Conservation (phyloP, 805 yeast genomes). For the Pichia ethanolica region DNA sequence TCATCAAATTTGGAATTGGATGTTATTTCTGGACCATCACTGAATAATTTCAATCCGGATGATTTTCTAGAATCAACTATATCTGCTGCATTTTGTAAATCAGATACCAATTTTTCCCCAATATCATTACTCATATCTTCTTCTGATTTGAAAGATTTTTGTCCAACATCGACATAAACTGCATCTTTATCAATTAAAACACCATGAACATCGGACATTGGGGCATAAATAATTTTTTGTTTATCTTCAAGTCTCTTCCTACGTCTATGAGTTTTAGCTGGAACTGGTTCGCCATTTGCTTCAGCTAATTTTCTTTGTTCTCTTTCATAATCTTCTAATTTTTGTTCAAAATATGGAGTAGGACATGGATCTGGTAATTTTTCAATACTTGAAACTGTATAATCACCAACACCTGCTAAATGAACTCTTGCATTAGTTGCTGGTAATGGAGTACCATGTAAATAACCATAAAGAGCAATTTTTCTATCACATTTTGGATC, state of each 20-base stretch:
- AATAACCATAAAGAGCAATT: constrained; percentile 86
- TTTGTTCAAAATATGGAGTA: constrained; percentile 87
- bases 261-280: constrained; percentile 46
- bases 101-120: constrained; percentile 81
- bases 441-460: constrained; percentile 88
- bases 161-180: constrained; percentile 81
- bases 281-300: constrained; percentile 45
- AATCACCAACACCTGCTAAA: constrained; percentile 94
- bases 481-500: constrained; percentile 83
- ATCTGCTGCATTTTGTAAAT: constrained; percentile 62
- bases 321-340: constrained; percentile 70
- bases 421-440: constrained; percentile 68
- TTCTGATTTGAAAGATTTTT: constrained; percentile 22
- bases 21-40: constrained; percentile 32
- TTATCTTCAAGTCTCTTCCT: constrained; percentile 90
- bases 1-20: no score
- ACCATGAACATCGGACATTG: constrained; percentile 99
- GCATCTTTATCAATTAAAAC: constrained; percentile 96
- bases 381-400: constrained; percentile 66
- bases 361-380: constrained; percentile 98
- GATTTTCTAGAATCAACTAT: constrained; percentile 45
- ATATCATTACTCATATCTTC: constrained; percentile 45
- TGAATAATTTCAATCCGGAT: constrained; percentile 67
- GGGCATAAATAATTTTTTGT: constrained; percentile 92
- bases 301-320: constrained; percentile 64